phyloP scores from a whole-genome alignment of 2,329 filamentous ascomycete genomes.

The Fusarium bulbicola region DNA sequence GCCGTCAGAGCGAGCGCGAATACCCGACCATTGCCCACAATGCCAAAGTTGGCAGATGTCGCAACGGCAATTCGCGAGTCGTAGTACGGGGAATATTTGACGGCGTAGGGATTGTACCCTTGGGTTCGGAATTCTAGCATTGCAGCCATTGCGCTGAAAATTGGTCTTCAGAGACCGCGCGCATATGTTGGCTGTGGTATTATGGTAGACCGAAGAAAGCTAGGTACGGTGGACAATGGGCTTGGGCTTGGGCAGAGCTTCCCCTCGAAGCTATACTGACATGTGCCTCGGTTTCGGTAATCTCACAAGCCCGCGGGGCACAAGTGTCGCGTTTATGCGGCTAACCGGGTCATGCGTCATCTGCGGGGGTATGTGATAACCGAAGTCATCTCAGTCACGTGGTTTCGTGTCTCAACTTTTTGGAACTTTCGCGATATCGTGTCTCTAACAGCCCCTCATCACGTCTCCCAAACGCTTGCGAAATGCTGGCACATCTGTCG shows the following conservation, averaged over 20 bases:
- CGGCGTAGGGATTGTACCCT: slow-evolving; percentile 94
- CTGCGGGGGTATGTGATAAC: slow-evolving; percentile 21
- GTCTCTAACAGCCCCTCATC: neutral
- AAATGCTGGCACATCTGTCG: neutral
- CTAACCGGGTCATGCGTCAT: slow-evolving; percentile 30
- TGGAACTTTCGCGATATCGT: neutral
- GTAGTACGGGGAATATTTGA: slow-evolving; percentile 99
- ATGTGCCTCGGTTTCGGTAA: slow-evolving; percentile 53
- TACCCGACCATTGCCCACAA: slow-evolving; percentile 93
- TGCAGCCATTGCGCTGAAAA: slow-evolving; percentile 53
- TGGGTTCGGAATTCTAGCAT: slow-evolving; percentile 96
- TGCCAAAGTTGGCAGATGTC: slow-evolving; percentile 92
- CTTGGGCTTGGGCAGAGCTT: slow-evolving; percentile 1
- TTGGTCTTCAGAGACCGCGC: slow-evolving; percentile 17
- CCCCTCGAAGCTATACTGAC: slow-evolving; percentile 32
- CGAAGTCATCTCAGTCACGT: slow-evolving; percentile 38
- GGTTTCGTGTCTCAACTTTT: slow-evolving; percentile 34
- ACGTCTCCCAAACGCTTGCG: neutral
- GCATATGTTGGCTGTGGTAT: slow-evolving; percentile 27
- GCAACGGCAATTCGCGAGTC: slow-evolving; percentile 93
- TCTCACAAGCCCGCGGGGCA: slow-evolving; percentile 38
- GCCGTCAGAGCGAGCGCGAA: slow-evolving; percentile 86
- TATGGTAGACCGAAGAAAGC: slow-evolving; percentile 17
- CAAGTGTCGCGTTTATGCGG: slow-evolving; percentile 14
- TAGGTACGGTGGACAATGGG: slow-evolving; percentile 10